phyloP scores from a whole-genome alignment of 2,329 filamentous ascomycete genomes.

The Pseudogymnoascus pannorum region DNA sequence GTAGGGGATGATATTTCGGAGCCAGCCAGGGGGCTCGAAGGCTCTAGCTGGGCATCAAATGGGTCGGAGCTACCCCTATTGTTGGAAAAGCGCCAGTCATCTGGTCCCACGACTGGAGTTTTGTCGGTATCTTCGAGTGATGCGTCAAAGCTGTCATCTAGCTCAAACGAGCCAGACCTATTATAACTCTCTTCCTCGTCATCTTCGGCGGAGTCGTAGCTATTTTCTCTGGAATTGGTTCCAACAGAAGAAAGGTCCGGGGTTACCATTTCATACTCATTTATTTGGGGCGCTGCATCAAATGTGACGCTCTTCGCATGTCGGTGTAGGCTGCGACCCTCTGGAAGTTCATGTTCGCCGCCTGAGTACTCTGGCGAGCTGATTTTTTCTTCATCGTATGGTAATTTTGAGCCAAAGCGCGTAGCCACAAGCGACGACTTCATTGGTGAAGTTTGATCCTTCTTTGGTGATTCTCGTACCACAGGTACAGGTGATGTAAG shows the following conservation, averaged over 20 bases:
- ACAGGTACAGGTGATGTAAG: slow-evolving; percentile 30
- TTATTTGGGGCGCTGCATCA: slow-evolving; percentile 84
- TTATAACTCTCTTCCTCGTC: slow-evolving; percentile 56
- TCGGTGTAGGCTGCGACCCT: slow-evolving; percentile 64
- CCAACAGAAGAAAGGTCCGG: slow-evolving; percentile 90
- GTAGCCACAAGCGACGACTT: slow-evolving; percentile 79
- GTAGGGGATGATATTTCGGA: slow-evolving; percentile 23
- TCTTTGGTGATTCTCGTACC: slow-evolving; percentile 47
- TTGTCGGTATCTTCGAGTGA: slow-evolving; percentile 94
- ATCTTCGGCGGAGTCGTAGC: slow-evolving; percentile 78
- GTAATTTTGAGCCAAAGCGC: slow-evolving; percentile 52
- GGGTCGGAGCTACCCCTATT: slow-evolving; percentile 15
- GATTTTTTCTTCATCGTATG: slow-evolving; percentile 61
- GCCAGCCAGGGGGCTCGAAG: slow-evolving; percentile 51
- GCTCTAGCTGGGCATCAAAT: slow-evolving; percentile 20
- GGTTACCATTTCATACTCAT: slow-evolving; percentile 97
- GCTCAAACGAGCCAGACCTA: slow-evolving; percentile 45
- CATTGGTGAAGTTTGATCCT: slow-evolving; percentile 67
- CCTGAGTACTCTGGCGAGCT: slow-evolving; percentile 62
- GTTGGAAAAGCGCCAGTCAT: slow-evolving; percentile 83
- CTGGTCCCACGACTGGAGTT: slow-evolving; percentile 93
- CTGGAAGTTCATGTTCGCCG: slow-evolving; percentile 52
- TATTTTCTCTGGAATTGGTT: slow-evolving; percentile 84
- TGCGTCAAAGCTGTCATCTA: slow-evolving; percentile 85
- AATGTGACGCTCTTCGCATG: slow-evolving; percentile 97